A percentile compares a stretch with the other conserved stretches of the same genome.
Conservation (phyloP, 139 green algal genomes). For the Volvox reticuliferus region DNA sequence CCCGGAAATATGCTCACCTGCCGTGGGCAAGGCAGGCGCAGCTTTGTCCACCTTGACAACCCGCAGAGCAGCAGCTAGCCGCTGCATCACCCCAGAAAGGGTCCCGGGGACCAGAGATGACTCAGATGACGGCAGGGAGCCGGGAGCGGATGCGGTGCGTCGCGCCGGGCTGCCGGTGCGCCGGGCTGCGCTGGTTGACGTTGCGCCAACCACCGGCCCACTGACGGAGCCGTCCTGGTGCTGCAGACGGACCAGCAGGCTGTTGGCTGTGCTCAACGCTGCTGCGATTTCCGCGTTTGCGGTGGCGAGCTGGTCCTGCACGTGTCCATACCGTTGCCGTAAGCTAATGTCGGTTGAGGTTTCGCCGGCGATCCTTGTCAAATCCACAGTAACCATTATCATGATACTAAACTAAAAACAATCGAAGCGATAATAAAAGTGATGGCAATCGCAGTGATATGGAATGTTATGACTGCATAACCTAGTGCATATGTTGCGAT, state of each 20-base stretch:
- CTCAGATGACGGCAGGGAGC: background rate
- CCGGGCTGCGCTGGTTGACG: no score
- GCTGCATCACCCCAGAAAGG: conserved; percentile 11
- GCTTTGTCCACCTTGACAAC: background rate
- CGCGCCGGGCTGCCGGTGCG: background rate
- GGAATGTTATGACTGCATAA: no score
- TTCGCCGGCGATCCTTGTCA: no score
- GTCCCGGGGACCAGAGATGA: background rate
- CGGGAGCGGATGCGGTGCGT: background rate
- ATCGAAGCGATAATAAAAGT: no score
- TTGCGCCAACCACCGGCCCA: background rate
- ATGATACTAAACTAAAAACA: no score
- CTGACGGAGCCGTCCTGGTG: background rate
- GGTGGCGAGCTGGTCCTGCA: conserved; percentile 47
- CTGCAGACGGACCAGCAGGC: conserved; percentile 33
- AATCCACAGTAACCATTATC: no score
- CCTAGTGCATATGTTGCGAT: no score
- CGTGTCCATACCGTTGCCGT: background rate
- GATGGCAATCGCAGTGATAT: no score
- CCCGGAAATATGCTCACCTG: background rate
- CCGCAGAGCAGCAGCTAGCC: conserved; percentile 10
- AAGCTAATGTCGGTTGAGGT: no score
- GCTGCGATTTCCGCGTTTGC: conserved; percentile 47
- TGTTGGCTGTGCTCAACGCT: conserved; percentile 46
- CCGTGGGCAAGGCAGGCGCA: background rate